These are phyloP conservation scores for Phialophora expanda DNA, from an alignment of 2,329 filamentous ascomycete species.

Conservation along the genomic window DNA sequence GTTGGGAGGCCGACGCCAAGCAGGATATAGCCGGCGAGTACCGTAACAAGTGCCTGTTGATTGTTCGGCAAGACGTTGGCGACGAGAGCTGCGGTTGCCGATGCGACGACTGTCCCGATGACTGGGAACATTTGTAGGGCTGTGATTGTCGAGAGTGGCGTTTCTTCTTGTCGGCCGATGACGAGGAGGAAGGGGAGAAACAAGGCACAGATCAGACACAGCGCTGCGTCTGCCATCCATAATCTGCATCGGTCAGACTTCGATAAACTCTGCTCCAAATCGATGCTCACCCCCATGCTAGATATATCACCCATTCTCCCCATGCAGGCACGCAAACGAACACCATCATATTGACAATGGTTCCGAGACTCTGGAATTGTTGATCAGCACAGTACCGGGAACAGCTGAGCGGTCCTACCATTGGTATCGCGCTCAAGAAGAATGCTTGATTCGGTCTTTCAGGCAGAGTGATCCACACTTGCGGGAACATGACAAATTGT, in stretches of 20 bases:
- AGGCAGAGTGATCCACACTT: conserved; percentile 68
- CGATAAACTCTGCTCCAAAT: background rate
- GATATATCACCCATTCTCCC: conserved; percentile 61
- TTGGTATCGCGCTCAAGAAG: conserved; percentile 70
- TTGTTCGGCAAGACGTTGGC: conserved; percentile 18
- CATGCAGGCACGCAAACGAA: conserved; percentile 63
- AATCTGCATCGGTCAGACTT: conserved; percentile 39
- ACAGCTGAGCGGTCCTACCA: conserved; percentile 49
- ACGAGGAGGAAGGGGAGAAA: conserved; percentile 55
- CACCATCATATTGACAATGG: conserved; percentile 70
- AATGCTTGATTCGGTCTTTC: conserved; percentile 68
- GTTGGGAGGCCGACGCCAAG: conserved; percentile 65
- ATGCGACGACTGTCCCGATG: conserved; percentile 68
- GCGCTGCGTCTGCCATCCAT: conserved; percentile 62
- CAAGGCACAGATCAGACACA: conserved; percentile 58
- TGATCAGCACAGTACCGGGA: background rate
- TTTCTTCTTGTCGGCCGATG: conserved; percentile 45
- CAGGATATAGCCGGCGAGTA: conserved; percentile 70
- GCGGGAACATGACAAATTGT: conserved; percentile 57
- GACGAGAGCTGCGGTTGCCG: conserved; percentile 66
- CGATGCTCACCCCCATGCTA: conserved; percentile 55
- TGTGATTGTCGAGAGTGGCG: conserved; percentile 63
- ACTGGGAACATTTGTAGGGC: conserved; percentile 70
- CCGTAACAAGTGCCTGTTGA: conserved; percentile 64
- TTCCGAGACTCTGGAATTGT: conserved; percentile 55